Percentiles rank a stretch among this genome's conserved stretches.
phyloP scores from a whole-genome alignment of 192 early-diverging fungal genomes.

The Entrophospora sp. region DNA sequence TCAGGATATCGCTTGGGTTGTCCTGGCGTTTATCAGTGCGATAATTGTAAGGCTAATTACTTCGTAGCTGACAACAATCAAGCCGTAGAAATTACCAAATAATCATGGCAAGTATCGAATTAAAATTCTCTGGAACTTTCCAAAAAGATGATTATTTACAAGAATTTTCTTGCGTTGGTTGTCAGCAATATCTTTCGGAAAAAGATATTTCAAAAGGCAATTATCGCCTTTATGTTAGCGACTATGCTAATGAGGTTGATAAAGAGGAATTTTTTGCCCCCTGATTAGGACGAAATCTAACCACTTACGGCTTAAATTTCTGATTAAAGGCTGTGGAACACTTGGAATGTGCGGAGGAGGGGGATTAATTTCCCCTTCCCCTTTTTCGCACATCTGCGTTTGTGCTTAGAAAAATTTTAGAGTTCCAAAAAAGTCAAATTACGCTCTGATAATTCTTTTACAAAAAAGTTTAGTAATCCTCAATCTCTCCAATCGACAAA shows the following conservation, averaged over 20 bases:
- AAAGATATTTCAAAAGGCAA: not conserved
- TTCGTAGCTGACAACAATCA: not conserved
- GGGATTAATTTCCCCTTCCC: not conserved
- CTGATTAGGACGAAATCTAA: not conserved
- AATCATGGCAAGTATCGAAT: constrained; percentile 19
- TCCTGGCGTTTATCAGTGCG: not conserved
- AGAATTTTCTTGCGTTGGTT: not conserved
- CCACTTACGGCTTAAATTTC: constrained; percentile 10
- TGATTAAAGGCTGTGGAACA: constrained; percentile 10
- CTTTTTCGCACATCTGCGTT: constrained; percentile 13
- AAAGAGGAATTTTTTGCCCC: constrained; percentile 3
- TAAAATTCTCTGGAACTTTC: constrained; percentile 6
- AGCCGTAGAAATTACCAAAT: not conserved
- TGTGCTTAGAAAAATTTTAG: not conserved
- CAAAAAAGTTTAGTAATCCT: too few relatives aligned
- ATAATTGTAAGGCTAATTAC: constrained; percentile 2
- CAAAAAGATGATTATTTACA: constrained; percentile 1
- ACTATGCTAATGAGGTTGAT: not conserved
- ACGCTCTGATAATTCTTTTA: too few relatives aligned
- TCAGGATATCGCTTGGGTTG: not conserved
- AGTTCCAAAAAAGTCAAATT: too few relatives aligned
- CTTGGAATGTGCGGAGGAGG: not conserved
- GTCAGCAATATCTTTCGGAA: constrained; percentile 1
- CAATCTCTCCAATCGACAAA: too few relatives aligned
- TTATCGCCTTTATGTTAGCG: constrained; percentile 13